phyloP scores from a whole-genome alignment of 768 basidiomycete genomes.

The Mycena epipterygia region DNA sequence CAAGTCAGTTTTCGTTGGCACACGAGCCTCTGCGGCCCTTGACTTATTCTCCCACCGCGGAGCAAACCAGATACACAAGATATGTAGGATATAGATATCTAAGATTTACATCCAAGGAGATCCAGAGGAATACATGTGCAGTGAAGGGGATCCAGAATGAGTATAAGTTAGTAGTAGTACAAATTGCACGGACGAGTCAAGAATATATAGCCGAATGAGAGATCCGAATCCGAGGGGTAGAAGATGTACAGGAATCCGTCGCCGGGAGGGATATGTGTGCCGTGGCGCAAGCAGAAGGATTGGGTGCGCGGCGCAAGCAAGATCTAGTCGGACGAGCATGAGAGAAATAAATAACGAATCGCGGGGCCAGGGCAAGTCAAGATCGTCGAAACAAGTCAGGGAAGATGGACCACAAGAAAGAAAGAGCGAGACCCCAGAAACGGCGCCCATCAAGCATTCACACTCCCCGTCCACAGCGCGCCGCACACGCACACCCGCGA shows the following conservation, averaged over 20 bases:
- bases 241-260: slow-evolving; percentile 9
- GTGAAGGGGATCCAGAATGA: background rate
- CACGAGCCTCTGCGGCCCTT: too few relatives aligned
- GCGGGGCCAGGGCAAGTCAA: too few relatives aligned
- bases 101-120: background rate
- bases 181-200: background rate
- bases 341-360: background rate
- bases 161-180: background rate
- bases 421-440: too few relatives aligned
- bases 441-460: background rate
- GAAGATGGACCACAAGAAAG: too few relatives aligned
- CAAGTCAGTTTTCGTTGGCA: too few relatives aligned
- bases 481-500: slow-evolving; percentile 25
- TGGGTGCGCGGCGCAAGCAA: background rate
- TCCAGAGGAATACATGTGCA: background rate
- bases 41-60: too few relatives aligned
- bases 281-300: background rate
- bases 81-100: too few relatives aligned
- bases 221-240: background rate
- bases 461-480: background rate
- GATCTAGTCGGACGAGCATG: background rate
- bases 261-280: background rate
- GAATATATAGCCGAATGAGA: background rate
- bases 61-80: too few relatives aligned
- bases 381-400: too few relatives aligned